These are phyloP conservation scores for Penicillium parvum DNA, from an alignment of 495 filamentous ascomycete genomes.

Conservation along the genomic window DNA sequence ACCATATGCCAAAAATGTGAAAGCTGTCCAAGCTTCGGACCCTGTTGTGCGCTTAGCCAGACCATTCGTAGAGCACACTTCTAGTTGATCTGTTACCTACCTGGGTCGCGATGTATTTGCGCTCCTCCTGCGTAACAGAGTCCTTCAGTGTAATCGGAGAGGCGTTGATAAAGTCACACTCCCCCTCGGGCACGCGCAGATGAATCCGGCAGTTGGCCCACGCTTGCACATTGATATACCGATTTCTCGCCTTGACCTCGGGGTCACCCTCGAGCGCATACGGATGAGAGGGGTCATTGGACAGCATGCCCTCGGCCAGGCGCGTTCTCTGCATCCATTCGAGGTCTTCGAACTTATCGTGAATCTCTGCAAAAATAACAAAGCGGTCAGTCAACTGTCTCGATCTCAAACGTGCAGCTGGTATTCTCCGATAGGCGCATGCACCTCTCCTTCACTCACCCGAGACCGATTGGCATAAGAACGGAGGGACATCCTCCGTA, in stretches of 20 bases:
- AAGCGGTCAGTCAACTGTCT: constrained; percentile 24
- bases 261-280: constrained; percentile 50
- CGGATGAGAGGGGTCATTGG: constrained; percentile 39
- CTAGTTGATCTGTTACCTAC: constrained; percentile 39
- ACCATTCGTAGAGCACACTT: constrained; percentile 1
- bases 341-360: constrained; percentile 46
- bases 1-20: constrained; percentile 96
- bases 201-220: constrained; percentile 82
- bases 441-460: constrained; percentile 36
- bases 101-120: constrained; percentile 65
- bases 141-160: constrained; percentile 72
- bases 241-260: constrained; percentile 57
- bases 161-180: constrained; percentile 93
- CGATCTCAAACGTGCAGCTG: constrained; percentile 16
- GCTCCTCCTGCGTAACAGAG: constrained; percentile 45
- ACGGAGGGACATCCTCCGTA: constrained; percentile 38
- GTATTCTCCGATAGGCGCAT: constrained; percentile 19
- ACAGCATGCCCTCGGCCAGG: constrained; percentile 29
- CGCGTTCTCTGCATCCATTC: constrained; percentile 44
- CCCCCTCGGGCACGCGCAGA: constrained; percentile 72
- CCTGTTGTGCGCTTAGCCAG: constrained; percentile 45
- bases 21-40: constrained; percentile 65
- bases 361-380: constrained; percentile 32
- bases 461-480: constrained; percentile 38
- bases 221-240: constrained; percentile 82